Evolutionary conservation across 1,284 basidiomycete genomes (phyloP), one percentile per base, ranked within the genome.

Genomic region (Pseudozyma sp.): DNA sequence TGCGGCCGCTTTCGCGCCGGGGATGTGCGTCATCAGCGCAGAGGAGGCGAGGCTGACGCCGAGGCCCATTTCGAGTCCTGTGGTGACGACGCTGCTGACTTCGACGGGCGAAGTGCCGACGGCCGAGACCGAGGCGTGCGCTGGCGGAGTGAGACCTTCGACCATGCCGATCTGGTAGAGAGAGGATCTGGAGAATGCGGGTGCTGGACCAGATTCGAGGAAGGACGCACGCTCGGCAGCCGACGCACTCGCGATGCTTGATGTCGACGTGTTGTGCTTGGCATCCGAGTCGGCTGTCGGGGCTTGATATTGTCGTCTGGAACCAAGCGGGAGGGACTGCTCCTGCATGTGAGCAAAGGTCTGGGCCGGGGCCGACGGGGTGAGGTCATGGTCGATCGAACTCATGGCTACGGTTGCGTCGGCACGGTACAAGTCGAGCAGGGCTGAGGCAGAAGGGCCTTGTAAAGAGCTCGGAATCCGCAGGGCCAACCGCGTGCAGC

Each of bases 61-160:
- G 8, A 80, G 66, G 13, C 78, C 78, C 77, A 80, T 77, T 52
- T 76, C 74, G 48, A 80, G 70, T 17, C 78, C 78, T 35, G 73
- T 55, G 34, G 68, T 54, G 35, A 80, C 78, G 19, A 77, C 75
- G 59, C 73, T 78, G 68, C 68, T 71, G 44, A 68, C 59, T 48
- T 68, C 54, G 42, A 57, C 47, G 17, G 65, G 64, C 14, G 57
- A 60, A 1, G 65, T 66, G 52, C 60, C 61, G 24, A 61, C 50
- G 37, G 59, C 65, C 45, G 69, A 54, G 53, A 57, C 42, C 5
- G 55, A 47, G 13, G 56, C 43, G 34, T 50, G 49, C 16, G 73
- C 53, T 14, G 74, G 74, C 24, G 69, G 69, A 24, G 74, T 69
- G 49, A 73, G 51, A 29, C 69, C 69, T n/a, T 68, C 69, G 8